A percentile compares a stretch with the other conserved stretches of the same genome.
These are phyloP conservation scores for Russula virescens DNA, from an alignment of 768 basidiomycete species.

Conservation along the genomic window DNA sequence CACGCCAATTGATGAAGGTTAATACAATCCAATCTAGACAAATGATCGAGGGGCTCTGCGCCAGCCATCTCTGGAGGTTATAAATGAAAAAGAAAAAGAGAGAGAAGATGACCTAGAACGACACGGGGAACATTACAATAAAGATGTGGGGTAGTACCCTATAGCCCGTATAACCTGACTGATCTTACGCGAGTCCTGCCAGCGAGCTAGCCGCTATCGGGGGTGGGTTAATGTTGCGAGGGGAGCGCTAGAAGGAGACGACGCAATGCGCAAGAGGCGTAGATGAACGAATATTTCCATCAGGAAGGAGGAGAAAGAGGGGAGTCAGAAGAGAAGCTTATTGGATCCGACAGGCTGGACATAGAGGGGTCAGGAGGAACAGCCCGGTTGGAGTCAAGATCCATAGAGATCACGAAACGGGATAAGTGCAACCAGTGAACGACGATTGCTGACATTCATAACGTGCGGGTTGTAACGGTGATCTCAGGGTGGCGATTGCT, in stretches of 20 bases:
- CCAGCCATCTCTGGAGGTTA: not conserved
- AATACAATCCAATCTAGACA: slow-evolving; percentile 9
- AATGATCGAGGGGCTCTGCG: slow-evolving; percentile 22
- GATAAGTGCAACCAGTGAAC: slow-evolving; percentile 9
- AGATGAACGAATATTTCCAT: slow-evolving; percentile 25
- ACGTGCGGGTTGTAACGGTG: slow-evolving; percentile 11
- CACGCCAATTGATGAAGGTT: slow-evolving; percentile 17
- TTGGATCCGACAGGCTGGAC: slow-evolving; percentile 19
- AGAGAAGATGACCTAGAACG: slow-evolving; percentile 13
- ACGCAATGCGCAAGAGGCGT: slow-evolving; percentile 23
- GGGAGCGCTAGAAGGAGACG: slow-evolving; percentile 13
- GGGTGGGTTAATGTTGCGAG: slow-evolving; percentile 10
- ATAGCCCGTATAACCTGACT: not conserved
- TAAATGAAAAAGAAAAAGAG: not conserved
- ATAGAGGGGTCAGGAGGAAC: slow-evolving; percentile 23
- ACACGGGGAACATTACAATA: slow-evolving; percentile 11
- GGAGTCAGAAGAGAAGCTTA: slow-evolving; percentile 23
- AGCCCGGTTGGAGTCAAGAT: slow-evolving; percentile 13
- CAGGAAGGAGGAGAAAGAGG: slow-evolving; percentile 24
- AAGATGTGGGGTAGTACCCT: slow-evolving; percentile 17
- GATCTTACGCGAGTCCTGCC: slow-evolving; percentile 1
- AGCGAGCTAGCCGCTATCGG: slow-evolving; percentile 17
- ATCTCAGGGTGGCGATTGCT: slow-evolving; percentile 23
- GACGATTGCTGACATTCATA: slow-evolving; percentile 10
- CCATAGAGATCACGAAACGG: slow-evolving; percentile 18